Evolutionary conservation across 225 moss, liverwort and hornwort species (phyloP).

Genomic region (Climacium dendroides): DNA sequence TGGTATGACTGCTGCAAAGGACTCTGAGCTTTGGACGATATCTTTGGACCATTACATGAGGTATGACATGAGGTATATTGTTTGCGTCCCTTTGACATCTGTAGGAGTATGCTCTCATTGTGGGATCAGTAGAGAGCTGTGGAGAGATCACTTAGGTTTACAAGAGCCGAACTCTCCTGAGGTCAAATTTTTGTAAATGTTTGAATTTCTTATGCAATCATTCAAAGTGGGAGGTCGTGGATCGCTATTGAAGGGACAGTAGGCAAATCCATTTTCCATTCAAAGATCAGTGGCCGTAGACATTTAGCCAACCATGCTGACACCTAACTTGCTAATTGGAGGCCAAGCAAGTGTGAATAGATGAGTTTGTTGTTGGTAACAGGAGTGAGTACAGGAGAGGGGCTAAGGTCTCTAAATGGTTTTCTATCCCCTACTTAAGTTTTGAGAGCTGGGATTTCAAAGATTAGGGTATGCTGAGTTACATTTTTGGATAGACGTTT

Average conservation of each 20-base stretch:
- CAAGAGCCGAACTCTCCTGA: not conserved
- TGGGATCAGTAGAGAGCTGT: not conserved
- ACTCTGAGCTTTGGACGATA: not conserved
- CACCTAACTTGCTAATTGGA: not conserved
- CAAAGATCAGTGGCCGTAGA: not conserved
- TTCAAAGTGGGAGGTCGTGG: not conserved
- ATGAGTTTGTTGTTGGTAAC: not conserved
- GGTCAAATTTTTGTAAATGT: not conserved
- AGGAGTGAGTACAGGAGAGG: not conserved
- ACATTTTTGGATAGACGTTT: not conserved
- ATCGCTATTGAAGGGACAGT: not conserved
- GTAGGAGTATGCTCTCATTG: not conserved
- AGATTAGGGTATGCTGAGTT: not conserved
- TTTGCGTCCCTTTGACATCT: not conserved
- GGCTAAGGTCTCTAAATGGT: not conserved
- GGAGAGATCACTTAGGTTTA: not conserved
- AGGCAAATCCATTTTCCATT: not conserved
- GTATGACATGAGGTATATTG: not conserved
- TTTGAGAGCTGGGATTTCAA: not conserved
- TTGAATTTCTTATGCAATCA: not conserved
- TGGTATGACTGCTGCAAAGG: not conserved
- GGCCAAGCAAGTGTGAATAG: not conserved
- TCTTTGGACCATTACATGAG: constrained; percentile 13
- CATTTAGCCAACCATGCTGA: not conserved
- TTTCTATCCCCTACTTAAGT: not conserved